Conservation (phyloP, 2,329 filamentous ascomycete genomes). For the Neopestalotiopsis clavispora region DNA sequence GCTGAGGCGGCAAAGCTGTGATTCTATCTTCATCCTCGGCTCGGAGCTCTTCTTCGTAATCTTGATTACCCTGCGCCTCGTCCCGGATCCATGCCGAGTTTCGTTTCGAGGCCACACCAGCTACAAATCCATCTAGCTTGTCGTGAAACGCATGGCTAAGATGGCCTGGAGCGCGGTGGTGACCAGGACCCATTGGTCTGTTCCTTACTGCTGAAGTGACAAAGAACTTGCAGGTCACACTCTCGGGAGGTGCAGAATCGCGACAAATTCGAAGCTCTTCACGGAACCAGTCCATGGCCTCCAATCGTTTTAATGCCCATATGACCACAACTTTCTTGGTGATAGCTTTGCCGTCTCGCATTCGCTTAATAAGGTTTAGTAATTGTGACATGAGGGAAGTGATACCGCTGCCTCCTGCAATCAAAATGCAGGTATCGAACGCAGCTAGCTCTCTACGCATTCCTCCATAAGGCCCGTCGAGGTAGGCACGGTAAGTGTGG, state of each 20-base stretch:
- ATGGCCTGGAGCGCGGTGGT: constrained; percentile 57
- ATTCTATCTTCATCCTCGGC: constrained; percentile 85
- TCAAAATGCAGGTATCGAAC: constrained; percentile 91
- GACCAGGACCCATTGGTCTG: constrained; percentile 23
- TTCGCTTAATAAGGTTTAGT: constrained; percentile 92
- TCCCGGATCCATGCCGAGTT: constrained; percentile 84
- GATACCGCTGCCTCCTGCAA: constrained; percentile 93
- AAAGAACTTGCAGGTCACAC: constrained; percentile 93
- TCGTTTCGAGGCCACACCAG: constrained; percentile 84
- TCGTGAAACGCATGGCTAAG: constrained; percentile 81
- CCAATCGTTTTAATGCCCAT: constrained; percentile 90
- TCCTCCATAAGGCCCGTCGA: constrained; percentile 94
- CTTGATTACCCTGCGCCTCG: constrained; percentile 78
- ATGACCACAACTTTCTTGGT: constrained; percentile 89
- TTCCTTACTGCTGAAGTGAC: constrained; percentile 77
- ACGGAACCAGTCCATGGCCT: constrained; percentile 97
- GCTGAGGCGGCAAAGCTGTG: constrained; percentile 76
- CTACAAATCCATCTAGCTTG: constrained; percentile 85
- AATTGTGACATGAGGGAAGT: constrained; percentile 92
- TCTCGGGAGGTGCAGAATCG: constrained; percentile 85
- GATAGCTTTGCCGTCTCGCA: constrained; percentile 92
- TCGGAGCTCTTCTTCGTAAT: constrained; percentile 79
- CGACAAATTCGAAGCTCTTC: constrained; percentile 92
- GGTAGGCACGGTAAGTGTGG: constrained; percentile 88
- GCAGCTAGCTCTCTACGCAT: constrained; percentile 89